Evolutionary conservation across 768 basidiomycete species (phyloP), one percentile per base, ranked within the genome.

Genomic region (Leucocoprinus sp.): DNA sequence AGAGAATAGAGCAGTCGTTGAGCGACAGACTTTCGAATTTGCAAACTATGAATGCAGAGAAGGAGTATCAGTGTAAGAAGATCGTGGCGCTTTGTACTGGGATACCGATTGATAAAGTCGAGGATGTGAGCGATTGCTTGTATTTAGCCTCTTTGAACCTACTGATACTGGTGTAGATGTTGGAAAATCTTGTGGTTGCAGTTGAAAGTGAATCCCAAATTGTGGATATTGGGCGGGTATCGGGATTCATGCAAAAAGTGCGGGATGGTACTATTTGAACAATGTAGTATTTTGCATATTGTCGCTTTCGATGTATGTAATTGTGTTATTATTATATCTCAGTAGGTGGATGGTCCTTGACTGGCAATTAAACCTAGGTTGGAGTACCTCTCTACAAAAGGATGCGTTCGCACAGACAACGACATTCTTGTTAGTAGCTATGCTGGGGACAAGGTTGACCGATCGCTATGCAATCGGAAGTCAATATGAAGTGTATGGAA

Each of bases 181-280:
- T 95, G 44, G 89, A 89, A 53, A 81, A 84, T 52, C 71, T 96
- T 41, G 75, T 93, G 22, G 69, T 85, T 52, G 90, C 93, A 23
- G 78, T 96, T 41, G 90, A 95, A 60, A 93, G 89, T 55, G 91
- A 93, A 56, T 66, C 83, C 2, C 79, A 84, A 49, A 74, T 84
- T 46, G 78, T 86, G 23, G 91, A 93, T 61, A 80, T 93, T 43
- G 80, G 79, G 35, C 79, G 89, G 43, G 84, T 93, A 31, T 89
- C 89, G 37, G 85, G 84, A 1, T 93, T 93, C 61, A 86, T 93
- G 85, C 85, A 88, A 62, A 92, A 89, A 72, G 77, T 81, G 48
- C 75, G 76, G 34, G 78, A 81, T 56, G 79, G 78, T 44, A 71
- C 78, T 43, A 79, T 80, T 52, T 80, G 33, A 41, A 36, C 47